Evolutionary conservation across 2,329 filamentous ascomycete species (phyloP).

Genomic region (Xylariomycetidae sp.): DNA sequence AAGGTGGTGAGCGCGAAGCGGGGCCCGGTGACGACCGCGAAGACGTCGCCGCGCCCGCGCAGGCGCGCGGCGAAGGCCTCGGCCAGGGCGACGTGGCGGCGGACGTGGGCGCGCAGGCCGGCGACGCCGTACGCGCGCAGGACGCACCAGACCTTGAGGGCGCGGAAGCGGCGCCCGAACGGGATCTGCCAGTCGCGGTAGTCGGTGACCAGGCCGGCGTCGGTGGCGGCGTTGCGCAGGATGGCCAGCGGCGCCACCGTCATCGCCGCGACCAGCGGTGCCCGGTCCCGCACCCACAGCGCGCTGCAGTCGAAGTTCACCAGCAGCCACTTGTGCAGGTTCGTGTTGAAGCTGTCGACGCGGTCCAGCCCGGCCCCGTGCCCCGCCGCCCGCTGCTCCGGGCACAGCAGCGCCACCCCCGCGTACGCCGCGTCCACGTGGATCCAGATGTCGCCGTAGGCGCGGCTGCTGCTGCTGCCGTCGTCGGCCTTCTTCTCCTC

Average conservation of each 20-base stretch:
- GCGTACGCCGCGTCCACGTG: constrained; percentile 94
- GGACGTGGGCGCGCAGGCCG: constrained; percentile 69
- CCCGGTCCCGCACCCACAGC: constrained; percentile 69
- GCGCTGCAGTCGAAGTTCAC: constrained; percentile 86
- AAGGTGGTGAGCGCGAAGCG: constrained; percentile 77
- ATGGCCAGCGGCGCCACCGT: constrained; percentile 64
- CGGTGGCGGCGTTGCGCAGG: constrained; percentile 73
- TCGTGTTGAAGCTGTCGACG: constrained; percentile 89
- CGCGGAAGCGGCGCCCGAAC: constrained; percentile 79
- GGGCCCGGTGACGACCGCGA: constrained; percentile 68
- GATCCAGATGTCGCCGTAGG: constrained; percentile 64
- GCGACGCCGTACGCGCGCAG: constrained; percentile 73
- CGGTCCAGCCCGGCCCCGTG: constrained; percentile 47
- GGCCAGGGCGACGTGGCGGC: constrained; percentile 62
- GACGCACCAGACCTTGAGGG: constrained; percentile 94
- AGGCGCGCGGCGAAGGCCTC: constrained; percentile 62
- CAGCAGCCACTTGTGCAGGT: constrained; percentile 96
- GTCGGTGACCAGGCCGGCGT: constrained; percentile 81
- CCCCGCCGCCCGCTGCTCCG: constrained; percentile 62
- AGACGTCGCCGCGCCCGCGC: constrained; percentile 57
- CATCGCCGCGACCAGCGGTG: constrained; percentile 72
- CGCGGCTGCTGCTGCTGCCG: constrained; percentile 7
- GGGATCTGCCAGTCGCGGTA: constrained; percentile 98
- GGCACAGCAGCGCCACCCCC: constrained; percentile 74
- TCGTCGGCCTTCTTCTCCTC: constrained; percentile 1